Evolutionary conservation across 495 filamentous ascomycete genomes (phyloP), one percentile per base, ranked within the genome.

Genomic region (Tuber melanosporum): DNA sequence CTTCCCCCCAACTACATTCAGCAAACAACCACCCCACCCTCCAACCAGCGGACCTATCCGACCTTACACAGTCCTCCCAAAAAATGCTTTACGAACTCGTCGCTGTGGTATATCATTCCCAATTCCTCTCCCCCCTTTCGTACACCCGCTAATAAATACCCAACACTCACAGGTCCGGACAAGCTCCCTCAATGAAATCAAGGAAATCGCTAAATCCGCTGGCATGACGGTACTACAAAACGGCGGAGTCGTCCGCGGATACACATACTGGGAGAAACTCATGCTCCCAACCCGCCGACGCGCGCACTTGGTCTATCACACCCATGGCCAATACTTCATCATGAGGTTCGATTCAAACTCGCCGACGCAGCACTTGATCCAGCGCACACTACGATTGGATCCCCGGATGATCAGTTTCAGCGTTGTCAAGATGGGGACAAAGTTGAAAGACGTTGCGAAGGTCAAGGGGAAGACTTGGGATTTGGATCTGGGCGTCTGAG

Each of bases 11-110:
- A 36, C 57, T 14, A 36, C 26, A 66, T 36, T 36, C 57, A 66
- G 57, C 57, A 36, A 14, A 32, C 32, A 66, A 66, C 26, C 26
- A 4, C 52, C 52, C 52, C 3, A 32, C 10, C 52, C n/a, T n/a
- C 52, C n/a, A 26, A 32, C 22, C 22, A 52, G 22, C 10, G 10
- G 52, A 26, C 52, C n/a, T 32, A 62, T 32, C n/a, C n/a, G n/a
- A 62, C 22, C 52, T n/a, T 52, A n/a, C 8, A 32, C 52, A 26
- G 22, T 26, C 52, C 52, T 32, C 52, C 9, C 72, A 82, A 88
- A 88, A 81, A 78, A 99, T 99, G 95, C 88, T 99, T 86, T 99
- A 99, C 87, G 95, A 99, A 85, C 87, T 97, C 78, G 97, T 99
- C 84, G 95, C 93, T 78, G 91, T 98, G 85, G 95, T 98, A 88